These are phyloP conservation scores for Dispira simplex DNA, from an alignment of 192 early-diverging fungal genomes.

Conservation along the genomic window DNA sequence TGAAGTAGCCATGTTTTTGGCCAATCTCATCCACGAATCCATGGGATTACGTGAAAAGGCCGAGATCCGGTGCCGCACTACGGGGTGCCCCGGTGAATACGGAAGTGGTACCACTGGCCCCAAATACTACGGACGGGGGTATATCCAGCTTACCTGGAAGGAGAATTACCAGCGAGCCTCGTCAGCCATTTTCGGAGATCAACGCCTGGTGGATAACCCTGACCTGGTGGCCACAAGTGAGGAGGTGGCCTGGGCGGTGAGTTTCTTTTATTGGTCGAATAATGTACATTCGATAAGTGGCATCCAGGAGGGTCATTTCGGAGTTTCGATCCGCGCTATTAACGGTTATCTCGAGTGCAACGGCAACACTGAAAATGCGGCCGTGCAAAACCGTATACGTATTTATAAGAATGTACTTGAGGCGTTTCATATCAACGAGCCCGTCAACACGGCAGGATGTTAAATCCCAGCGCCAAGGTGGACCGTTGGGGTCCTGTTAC, in stretches of 20 bases:
- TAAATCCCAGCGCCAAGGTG: slow-evolving; percentile 10
- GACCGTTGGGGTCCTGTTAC: too few relatives aligned
- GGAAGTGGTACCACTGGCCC: slow-evolving; percentile 20
- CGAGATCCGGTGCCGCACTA: neutral
- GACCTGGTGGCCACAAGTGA: slow-evolving; percentile 18
- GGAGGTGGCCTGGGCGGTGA: slow-evolving; percentile 22
- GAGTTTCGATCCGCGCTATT: slow-evolving; percentile 27
- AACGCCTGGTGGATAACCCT: slow-evolving; percentile 19
- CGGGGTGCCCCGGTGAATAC: neutral
- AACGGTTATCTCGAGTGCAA: slow-evolving; percentile 31
- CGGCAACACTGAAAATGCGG: slow-evolving; percentile 17
- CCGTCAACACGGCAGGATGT: slow-evolving; percentile 24
- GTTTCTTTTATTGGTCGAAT: slow-evolving; percentile 28
- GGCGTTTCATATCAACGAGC: slow-evolving; percentile 19
- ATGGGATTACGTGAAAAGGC: neutral
- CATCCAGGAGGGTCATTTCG: slow-evolving; percentile 28
- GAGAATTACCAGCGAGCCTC: slow-evolving; percentile 30
- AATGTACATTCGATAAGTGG: slow-evolving; percentile 21
- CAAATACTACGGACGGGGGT: slow-evolving; percentile 30
- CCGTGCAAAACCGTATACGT: slow-evolving; percentile 28
- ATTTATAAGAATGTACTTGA: slow-evolving; percentile 27
- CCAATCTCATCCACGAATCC: neutral
- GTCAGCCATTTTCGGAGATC: slow-evolving; percentile 22
- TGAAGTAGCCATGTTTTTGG: slow-evolving; percentile 7
- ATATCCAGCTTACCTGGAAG: slow-evolving; percentile 31